Base-by-base conservation (phyloP, 1,284 basidiomycete genomes). In the Mycosarcoma maydis region DNA sequence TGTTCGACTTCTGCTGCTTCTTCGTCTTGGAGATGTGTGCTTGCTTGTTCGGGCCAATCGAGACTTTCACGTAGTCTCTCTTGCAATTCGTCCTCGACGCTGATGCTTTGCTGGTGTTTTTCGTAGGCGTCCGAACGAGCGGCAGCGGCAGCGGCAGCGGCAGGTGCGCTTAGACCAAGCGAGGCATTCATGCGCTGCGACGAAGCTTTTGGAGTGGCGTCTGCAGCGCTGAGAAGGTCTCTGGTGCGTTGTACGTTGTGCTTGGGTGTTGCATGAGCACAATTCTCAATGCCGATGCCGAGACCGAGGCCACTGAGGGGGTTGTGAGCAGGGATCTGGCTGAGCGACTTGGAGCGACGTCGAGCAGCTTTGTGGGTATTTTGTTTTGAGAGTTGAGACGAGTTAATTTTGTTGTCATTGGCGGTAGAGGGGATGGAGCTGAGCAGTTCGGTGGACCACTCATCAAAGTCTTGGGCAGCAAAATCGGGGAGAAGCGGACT, bases 401-500 rank as follows among this genome's bases (percentile, higher is more conserved):
- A 24, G 6, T 23, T 26, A 30, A 2, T 20, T 3, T 37, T 44
- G 3, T 26, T 8, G 0, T 46, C 43, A 22, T 19, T 16, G 14
- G 26, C 37, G n/a, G 6, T 38, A 10, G 53, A 38, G 1, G 70
- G 70, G 19, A 72, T 45, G 16, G 66, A 57, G 51, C 57, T 61
- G 42, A 72, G 46, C n/a, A 72, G 46, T 30, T 60, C 60, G 0
- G 52, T 39, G 17, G 70, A 57, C 70, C 70, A 72, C 20, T 69
- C 66, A 41, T 72, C 70, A 44, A 57, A 64, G 29, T 67, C 64
- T 13, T 72, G 66, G 13, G 70, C 48, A 19, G 51, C 49, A 38
- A 72, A 62, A 49, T 72, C 66, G 29, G 70, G 70, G 37, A 72
- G 29, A 20, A 60, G 52, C n/a, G 70, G 70, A 39, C 68, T 71